phyloP scores from a whole-genome alignment of 306 rosid genomes.

The Sechiopsis laciniata region DNA sequence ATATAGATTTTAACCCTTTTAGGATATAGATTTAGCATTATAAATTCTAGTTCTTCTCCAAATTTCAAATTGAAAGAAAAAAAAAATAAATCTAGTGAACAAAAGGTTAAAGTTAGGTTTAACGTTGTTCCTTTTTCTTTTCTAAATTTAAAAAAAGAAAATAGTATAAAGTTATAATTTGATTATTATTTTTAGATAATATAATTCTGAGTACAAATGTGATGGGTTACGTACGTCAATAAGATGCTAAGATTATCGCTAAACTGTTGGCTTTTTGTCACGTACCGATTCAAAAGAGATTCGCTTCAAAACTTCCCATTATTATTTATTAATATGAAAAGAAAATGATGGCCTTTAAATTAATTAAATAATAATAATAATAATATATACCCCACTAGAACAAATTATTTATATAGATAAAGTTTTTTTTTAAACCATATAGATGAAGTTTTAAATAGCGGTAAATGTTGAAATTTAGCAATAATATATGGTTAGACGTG shows the following conservation, averaged over 20 bases:
- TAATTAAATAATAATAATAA: not conserved
- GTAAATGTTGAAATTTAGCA: not conserved
- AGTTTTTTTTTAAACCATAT: not conserved
- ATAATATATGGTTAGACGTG: not conserved
- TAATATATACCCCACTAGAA: not conserved
- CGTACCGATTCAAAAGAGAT: not conserved
- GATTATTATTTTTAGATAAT: not conserved
- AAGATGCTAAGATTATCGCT: constrained; percentile 12
- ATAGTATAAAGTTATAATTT: too few species aligned
- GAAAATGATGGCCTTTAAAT: not conserved
- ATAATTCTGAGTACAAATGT: not conserved
- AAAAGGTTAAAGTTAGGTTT: too few species aligned
- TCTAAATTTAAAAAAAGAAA: too few species aligned
- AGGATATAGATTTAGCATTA: not conserved
- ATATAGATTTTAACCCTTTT: too few species aligned
- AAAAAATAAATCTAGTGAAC: too few species aligned
- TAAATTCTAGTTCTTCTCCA: too few species aligned
- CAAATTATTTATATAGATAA: not conserved
- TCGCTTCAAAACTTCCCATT: not conserved
- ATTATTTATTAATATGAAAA: not conserved
- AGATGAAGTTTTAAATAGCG: not conserved
- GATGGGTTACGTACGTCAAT: not conserved
- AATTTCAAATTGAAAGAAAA: too few species aligned
- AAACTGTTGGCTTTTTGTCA: constrained; percentile 17
- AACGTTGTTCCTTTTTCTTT: too few species aligned